phyloP scores from a whole-genome alignment of 352 stramenopile species.

The Globisporangium cystogenes region DNA sequence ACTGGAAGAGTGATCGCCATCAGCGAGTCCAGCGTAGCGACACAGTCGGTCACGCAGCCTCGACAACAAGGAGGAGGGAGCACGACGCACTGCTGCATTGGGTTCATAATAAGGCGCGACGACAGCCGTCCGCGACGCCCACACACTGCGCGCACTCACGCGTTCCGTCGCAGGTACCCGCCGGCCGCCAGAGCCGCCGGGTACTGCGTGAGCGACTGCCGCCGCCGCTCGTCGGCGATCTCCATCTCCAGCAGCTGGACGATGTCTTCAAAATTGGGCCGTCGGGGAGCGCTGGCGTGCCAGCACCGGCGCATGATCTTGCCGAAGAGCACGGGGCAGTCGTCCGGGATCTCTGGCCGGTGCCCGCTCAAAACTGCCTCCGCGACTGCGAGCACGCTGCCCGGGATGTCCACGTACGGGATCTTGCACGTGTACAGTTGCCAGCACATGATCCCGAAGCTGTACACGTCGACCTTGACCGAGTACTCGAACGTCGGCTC shows the following conservation, averaged over 20 bases:
- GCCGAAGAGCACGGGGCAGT: conserved; percentile 59
- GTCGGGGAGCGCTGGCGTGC: conserved; percentile 62
- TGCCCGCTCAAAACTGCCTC: conserved; percentile 63
- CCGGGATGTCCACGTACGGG: conserved; percentile 73
- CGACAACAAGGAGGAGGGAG: no score
- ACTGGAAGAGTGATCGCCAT: no score
- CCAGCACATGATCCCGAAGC: conserved; percentile 84
- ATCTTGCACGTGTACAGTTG: conserved; percentile 70
- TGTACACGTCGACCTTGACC: conserved; percentile 84
- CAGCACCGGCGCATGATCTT: conserved; percentile 84
- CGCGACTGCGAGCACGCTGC: conserved; percentile 64
- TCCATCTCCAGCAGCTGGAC: conserved; percentile 75
- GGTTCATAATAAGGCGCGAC: not conserved
- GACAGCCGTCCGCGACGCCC: not conserved
- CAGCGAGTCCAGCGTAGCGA: no score
- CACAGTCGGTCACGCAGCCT: no score
- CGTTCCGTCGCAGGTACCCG: conserved; percentile 8
- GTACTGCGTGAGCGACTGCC: conserved; percentile 14
- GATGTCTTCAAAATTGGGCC: conserved; percentile 73
- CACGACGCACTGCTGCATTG: no score
- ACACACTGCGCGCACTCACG: not conserved
- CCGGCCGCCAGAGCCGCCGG: not conserved
- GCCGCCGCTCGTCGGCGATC: conserved; percentile 40
- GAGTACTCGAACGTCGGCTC: conserved; percentile 67
- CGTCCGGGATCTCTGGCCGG: conserved; percentile 49